phyloP scores from a whole-genome alignment of 208 protist genomes.

The Leishmania guyanensis region DNA sequence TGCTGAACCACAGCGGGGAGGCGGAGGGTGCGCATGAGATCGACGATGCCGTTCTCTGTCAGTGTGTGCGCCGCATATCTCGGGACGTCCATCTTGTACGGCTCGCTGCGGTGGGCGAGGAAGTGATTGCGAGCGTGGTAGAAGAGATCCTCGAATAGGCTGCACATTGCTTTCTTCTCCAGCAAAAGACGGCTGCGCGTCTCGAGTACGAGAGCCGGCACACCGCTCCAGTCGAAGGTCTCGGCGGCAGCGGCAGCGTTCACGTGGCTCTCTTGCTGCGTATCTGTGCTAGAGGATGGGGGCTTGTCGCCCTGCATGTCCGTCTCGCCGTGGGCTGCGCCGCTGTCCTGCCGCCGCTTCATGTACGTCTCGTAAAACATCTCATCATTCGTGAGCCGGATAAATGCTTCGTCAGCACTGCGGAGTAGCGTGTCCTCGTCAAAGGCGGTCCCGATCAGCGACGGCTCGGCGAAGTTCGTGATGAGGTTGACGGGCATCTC shows the following conservation, averaged over 20 bases:
- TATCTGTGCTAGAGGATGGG: conserved; percentile 4
- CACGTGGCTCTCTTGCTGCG: not conserved
- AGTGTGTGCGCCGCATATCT: conserved; percentile 24
- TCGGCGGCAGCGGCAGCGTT: conserved; percentile 11
- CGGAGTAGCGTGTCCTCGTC: conserved; percentile 63
- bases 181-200: conserved; percentile 41
- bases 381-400: conserved; percentile 66
- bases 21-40: conserved; percentile 54
- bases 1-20: conserved; percentile 19
- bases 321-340: conserved; percentile 20
- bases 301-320: conserved; percentile 5
- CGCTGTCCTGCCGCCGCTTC: conserved; percentile 28
- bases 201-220: conserved; percentile 41
- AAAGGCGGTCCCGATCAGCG: conserved; percentile 24
- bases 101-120: conserved; percentile 33
- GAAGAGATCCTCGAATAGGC: conserved; percentile 69
- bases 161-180: conserved; percentile 50
- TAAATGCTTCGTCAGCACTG: conserved; percentile 55
- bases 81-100: conserved; percentile 40
- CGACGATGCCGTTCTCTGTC: conserved; percentile 36
- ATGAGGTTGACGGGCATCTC: conserved; percentile 86
- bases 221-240: conserved; percentile 37
- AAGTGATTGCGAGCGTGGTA: conserved; percentile 80
- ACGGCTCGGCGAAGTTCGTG: conserved; percentile 72
- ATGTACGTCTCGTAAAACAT: conserved; percentile 85